Conservation (phyloP, 331 rosid genomes). For the Ulmus americana region DNA sequence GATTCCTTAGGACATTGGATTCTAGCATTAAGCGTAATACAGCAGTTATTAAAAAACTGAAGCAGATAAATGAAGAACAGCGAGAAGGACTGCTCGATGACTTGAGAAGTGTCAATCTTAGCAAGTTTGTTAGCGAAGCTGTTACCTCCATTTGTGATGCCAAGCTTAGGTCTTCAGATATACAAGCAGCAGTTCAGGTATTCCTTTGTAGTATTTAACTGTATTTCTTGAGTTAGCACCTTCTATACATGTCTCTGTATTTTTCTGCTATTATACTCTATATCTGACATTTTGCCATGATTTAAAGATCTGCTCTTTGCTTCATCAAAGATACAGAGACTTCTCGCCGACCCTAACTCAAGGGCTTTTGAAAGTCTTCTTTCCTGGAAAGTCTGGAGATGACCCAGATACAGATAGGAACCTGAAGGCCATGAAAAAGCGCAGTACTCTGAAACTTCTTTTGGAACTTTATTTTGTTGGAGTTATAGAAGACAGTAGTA, state of each 20-base stretch:
- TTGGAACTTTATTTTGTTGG: constrained; percentile 93
- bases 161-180: constrained; percentile 80
- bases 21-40: constrained; percentile 96
- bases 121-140: constrained; percentile 99
- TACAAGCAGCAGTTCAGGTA: constrained; percentile 97
- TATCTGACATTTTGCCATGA: constrained; percentile 23
- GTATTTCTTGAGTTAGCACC: neutral
- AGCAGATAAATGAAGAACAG: constrained; percentile 95
- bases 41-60: constrained; percentile 88
- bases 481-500: constrained; percentile 71
- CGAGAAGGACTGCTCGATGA: constrained; percentile 87
- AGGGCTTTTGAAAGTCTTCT: constrained; percentile 87
- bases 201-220: constrained; percentile 10
- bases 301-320: constrained; percentile 85
- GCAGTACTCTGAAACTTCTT: constrained; percentile 81
- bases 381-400: constrained; percentile 81
- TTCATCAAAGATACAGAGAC: constrained; percentile 97
- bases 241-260: neutral
- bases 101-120: constrained; percentile 74
- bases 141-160: constrained; percentile 94
- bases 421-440: constrained; percentile 95
- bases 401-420: constrained; percentile 78
- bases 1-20: constrained; percentile 83
- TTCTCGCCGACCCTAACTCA: constrained; percentile 79
- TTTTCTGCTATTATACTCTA: neutral